Conservation (phyloP, 2,329 filamentous ascomycete genomes). For the Calonectria honghensis region DNA sequence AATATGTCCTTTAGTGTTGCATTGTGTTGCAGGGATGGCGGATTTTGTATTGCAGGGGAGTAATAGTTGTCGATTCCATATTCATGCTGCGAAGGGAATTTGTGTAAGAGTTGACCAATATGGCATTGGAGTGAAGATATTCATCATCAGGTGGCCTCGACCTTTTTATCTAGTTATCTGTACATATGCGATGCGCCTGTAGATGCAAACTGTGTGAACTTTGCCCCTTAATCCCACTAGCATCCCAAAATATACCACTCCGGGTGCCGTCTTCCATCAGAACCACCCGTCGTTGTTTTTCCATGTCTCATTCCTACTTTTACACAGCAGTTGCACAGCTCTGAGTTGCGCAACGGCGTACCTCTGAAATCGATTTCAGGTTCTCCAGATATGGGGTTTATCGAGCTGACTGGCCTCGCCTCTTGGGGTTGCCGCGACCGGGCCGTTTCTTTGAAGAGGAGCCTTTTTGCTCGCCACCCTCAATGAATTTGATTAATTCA, state of each 20-base stretch:
- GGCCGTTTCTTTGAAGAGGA: slow-evolving; percentile 74
- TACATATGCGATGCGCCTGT: slow-evolving; percentile 52
- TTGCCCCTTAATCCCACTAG: slow-evolving; percentile 38
- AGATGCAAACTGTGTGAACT: slow-evolving; percentile 49
- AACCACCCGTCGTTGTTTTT: slow-evolving; percentile 41
- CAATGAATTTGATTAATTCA: slow-evolving; percentile 95
- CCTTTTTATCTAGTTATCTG: slow-evolving; percentile 43
- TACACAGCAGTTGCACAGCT: slow-evolving; percentile 42
- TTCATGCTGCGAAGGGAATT: neutral
- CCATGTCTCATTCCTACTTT: slow-evolving; percentile 49
- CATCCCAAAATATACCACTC: slow-evolving; percentile 38
- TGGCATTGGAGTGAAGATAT: slow-evolving; percentile 55
- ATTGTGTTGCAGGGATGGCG: neutral
- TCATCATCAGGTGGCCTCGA: slow-evolving; percentile 46
- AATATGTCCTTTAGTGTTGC: neutral
- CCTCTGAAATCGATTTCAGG: neutral
- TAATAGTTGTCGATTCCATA: neutral
- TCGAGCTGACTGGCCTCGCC: slow-evolving; percentile 63
- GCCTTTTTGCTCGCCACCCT: slow-evolving; percentile 78
- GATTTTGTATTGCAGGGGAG: neutral
- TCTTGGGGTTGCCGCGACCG: slow-evolving; percentile 74
- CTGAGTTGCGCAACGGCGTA: slow-evolving; percentile 23
- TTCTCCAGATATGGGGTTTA: slow-evolving; percentile 27
- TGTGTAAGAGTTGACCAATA: slow-evolving; percentile 33
- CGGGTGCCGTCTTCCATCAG: slow-evolving; percentile 37